Evolutionary conservation across 768 basidiomycete genomes (phyloP).

Genomic region (Panaeolus papilionaceus): DNA sequence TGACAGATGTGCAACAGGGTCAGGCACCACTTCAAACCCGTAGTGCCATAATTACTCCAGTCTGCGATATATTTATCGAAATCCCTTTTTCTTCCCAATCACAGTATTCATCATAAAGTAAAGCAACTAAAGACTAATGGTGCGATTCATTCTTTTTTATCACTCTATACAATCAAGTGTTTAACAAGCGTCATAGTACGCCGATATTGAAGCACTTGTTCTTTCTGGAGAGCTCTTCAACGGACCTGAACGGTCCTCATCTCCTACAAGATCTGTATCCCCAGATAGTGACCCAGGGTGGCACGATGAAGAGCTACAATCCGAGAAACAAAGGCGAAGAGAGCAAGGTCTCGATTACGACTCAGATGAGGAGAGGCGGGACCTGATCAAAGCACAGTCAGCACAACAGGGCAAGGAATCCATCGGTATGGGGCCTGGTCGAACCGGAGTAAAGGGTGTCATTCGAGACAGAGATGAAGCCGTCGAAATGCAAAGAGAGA

Average conservation of each 20-base stretch:
- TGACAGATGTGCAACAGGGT: constrained; percentile 5
- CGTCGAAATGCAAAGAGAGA: constrained; percentile 55
- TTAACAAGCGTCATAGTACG: constrained; percentile 27
- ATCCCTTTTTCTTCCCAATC: not conserved
- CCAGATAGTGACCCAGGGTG: constrained; percentile 55
- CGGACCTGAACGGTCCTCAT: constrained; percentile 56
- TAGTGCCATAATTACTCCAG: constrained; percentile 12
- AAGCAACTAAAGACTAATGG: not conserved
- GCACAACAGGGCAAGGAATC: constrained; percentile 50
- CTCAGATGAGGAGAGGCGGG: constrained; percentile 45
- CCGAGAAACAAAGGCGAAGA: constrained; percentile 39
- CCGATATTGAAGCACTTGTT: constrained; percentile 72
- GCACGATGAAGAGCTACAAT: constrained; percentile 54
- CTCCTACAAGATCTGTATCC: constrained; percentile 70
- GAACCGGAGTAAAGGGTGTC: constrained; percentile 90
- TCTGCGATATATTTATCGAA: not conserved
- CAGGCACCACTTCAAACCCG: constrained; percentile 5
- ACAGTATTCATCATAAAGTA: not conserved
- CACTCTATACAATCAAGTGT: too few species aligned
- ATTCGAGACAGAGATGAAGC: constrained; percentile 84
- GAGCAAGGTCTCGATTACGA: constrained; percentile 52
- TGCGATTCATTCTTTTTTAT: not conserved
- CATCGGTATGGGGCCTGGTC: constrained; percentile 85
- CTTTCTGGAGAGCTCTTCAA: constrained; percentile 82
- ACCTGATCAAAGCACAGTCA: constrained; percentile 37